Conservation (phyloP, 2,329 filamentous ascomycete species). For the Lasiodiplodia citricola region DNA sequence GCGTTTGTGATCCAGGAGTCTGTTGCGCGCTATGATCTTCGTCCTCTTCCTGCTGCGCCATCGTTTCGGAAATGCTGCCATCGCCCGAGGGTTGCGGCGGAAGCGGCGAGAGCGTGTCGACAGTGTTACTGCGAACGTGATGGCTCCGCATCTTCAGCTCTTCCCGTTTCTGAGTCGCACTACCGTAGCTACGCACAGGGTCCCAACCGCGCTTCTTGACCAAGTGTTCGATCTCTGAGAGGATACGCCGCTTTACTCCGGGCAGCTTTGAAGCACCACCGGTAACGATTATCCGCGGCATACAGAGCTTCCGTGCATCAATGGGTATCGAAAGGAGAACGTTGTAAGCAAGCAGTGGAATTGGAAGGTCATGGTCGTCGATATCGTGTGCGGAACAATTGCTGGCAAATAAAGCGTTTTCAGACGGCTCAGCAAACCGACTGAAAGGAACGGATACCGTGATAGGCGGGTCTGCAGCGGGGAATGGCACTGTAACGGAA, state of each 20-base stretch:
- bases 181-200: conserved; percentile 71
- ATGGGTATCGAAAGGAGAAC: conserved; percentile 76
- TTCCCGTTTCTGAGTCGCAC: conserved; percentile 49
- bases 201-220: conserved; percentile 77
- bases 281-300: conserved; percentile 85
- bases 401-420: conserved; percentile 73
- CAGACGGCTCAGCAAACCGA: conserved; percentile 73
- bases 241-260: conserved; percentile 76
- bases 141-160: conserved; percentile 27
- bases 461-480: conserved; percentile 45
- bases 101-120: conserved; percentile 18
- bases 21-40: background rate
- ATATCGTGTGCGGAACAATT: conserved; percentile 62
- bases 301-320: conserved; percentile 83
- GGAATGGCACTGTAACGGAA: conserved; percentile 42
- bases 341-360: conserved; percentile 78
- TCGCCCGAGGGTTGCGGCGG: background rate
- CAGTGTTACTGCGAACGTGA: conserved; percentile 11
- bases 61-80: background rate
- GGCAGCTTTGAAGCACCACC: conserved; percentile 81
- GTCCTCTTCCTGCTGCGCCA: conserved; percentile 10
- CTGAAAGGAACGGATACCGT: conserved; percentile 71
- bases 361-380: conserved; percentile 84
- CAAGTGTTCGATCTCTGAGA: conserved; percentile 74
- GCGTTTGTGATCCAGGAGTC: background rate